Evolutionary conservation across 1,139 yeast genomes (phyloP).

Genomic region (Yamadazyma sp.): DNA sequence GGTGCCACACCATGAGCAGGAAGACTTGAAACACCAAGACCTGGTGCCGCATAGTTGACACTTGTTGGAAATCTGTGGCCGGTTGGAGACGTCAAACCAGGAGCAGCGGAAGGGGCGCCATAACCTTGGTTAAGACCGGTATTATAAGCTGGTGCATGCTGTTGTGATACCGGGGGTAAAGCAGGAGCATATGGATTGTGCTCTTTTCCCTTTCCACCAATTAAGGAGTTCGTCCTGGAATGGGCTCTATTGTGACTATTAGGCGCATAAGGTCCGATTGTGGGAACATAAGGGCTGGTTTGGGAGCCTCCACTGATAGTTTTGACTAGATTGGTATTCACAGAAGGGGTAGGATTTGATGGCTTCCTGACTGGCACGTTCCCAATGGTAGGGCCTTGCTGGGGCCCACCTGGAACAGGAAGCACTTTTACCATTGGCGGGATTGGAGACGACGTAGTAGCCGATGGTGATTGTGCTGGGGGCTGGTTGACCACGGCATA

Average conservation of each 20-base stretch:
- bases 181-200: conserved; percentile 48
- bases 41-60: not conserved
- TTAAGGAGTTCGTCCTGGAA: conserved; percentile 44
- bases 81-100: conserved; percentile 4
- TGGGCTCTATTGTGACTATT: conserved; percentile 35
- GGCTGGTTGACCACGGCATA: conserved; percentile 3
- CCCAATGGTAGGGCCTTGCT: conserved; percentile 1
- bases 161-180: conserved; percentile 20
- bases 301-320: conserved; percentile 21
- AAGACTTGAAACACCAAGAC: not conserved
- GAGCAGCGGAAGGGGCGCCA: not conserved
- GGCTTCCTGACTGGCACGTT: conserved; percentile 5
- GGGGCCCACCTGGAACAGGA: conserved; percentile 4
- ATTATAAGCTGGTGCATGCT: no score
- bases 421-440: conserved; percentile 6
- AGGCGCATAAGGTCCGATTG: conserved; percentile 50
- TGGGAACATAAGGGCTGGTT: conserved; percentile 47
- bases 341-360: conserved; percentile 8
- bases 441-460: not conserved
- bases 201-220: conserved; percentile 45
- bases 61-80: not conserved
- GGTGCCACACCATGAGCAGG: no score
- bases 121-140: no score
- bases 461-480: not conserved
- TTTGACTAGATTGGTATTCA: conserved; percentile 23